These are phyloP conservation scores for Hypoxylon lienhwacheense DNA, from an alignment of 495 filamentous ascomycete species.

Conservation along the genomic window DNA sequence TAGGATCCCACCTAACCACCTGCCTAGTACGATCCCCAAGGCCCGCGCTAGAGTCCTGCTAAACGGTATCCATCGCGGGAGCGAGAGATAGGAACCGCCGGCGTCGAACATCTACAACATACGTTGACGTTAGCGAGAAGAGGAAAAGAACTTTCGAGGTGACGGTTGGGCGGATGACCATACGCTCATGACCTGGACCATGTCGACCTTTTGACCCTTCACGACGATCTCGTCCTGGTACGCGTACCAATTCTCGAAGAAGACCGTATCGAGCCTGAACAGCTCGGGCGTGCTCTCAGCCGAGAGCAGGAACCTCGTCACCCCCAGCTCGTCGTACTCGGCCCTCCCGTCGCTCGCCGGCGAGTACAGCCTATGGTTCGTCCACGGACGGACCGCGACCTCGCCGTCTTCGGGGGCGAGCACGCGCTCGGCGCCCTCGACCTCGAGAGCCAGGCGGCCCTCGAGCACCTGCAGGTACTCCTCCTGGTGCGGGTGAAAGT, in stretches of 20 bases:
- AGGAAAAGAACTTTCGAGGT: background rate
- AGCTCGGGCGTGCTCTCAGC: slow-evolving; percentile 38
- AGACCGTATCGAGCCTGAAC: slow-evolving; percentile 49
- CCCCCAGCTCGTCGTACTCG: slow-evolving; percentile 23
- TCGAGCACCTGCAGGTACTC: slow-evolving; percentile 47
- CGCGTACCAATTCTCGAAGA: slow-evolving; percentile 60
- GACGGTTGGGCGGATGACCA: slow-evolving; percentile 11
- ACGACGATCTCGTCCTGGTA: slow-evolving; percentile 53
- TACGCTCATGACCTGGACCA: slow-evolving; percentile 52
- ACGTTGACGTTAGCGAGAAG: too few species aligned
- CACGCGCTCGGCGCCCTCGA: slow-evolving; percentile 41
- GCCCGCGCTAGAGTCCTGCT: slow-evolving; percentile 40
- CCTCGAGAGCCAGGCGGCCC: slow-evolving; percentile 43
- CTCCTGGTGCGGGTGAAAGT: slow-evolving; percentile 50
- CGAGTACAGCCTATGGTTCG: slow-evolving; percentile 46
- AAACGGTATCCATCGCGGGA: slow-evolving; percentile 53
- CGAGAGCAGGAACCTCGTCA: slow-evolving; percentile 37
- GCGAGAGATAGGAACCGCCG: slow-evolving; percentile 50
- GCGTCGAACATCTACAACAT: slow-evolving; percentile 50
- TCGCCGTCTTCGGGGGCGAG: slow-evolving; percentile 41
- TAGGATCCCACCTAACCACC: slow-evolving; percentile 55
- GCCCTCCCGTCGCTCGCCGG: slow-evolving; percentile 18
- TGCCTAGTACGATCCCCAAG: slow-evolving; percentile 49
- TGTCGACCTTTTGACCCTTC: slow-evolving; percentile 43
- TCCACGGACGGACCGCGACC: slow-evolving; percentile 41